Evolutionary conservation across 2,329 filamentous ascomycete genomes (phyloP).

Genomic region (Pyricularia pennisetigena): DNA sequence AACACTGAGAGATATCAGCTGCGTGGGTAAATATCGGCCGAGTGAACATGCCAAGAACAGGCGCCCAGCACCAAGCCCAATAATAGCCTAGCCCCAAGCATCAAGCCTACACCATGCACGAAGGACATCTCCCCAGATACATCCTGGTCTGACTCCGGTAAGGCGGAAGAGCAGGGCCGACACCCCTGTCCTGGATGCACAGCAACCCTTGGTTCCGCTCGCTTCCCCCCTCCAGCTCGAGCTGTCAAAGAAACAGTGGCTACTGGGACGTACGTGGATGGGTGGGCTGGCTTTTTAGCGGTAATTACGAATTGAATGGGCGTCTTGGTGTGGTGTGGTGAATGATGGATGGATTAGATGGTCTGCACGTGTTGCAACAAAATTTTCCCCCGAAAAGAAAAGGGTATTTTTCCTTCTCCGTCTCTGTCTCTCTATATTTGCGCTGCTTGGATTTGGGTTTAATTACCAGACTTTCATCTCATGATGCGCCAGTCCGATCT

Average conservation of each 20-base stretch:
- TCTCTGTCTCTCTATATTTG: not conserved
- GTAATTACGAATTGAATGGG: not conserved
- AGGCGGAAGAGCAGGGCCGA: constrained; percentile 5
- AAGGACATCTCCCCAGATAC: not conserved
- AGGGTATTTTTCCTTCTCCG: not conserved
- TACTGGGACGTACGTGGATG: not conserved
- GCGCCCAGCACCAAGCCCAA: not conserved
- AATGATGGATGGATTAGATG: not conserved
- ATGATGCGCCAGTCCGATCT: not conserved
- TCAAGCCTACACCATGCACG: not conserved
- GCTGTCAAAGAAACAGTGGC: not conserved
- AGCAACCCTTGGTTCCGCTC: not conserved
- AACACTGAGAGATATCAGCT: not conserved
- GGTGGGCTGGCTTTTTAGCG: not conserved
- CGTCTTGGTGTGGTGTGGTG: not conserved
- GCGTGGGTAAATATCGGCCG: not conserved
- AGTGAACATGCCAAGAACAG: not conserved
- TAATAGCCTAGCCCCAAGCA: not conserved
- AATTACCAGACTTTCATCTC: not conserved
- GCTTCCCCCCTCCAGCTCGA: not conserved
- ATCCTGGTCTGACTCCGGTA: constrained; percentile 2
- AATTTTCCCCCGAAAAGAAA: not conserved
- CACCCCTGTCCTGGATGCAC: constrained; percentile 4
- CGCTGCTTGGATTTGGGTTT: not conserved
- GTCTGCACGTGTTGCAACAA: not conserved